Percentiles rank a stretch among this genome's conserved stretches.
phyloP scores from a whole-genome alignment of 306 rosid genomes.

The Prunus kanzakura region DNA sequence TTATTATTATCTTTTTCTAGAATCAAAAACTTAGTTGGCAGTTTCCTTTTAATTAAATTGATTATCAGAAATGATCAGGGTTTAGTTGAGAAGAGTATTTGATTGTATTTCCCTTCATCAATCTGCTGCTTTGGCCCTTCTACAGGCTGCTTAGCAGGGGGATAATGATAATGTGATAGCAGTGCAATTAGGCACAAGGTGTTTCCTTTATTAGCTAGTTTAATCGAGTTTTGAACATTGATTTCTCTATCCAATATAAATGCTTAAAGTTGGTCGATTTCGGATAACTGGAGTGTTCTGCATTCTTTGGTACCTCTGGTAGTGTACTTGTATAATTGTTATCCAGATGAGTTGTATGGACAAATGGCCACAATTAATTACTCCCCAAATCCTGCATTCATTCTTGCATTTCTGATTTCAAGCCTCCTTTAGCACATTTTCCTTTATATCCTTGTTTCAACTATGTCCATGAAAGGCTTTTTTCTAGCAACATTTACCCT shows the following conservation, averaged over 20 bases:
- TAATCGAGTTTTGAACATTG: background rate
- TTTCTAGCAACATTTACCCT: background rate
- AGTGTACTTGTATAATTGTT: background rate
- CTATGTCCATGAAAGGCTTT: background rate
- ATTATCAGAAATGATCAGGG: constrained; percentile 1
- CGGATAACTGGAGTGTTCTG: background rate
- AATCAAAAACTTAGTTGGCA: background rate
- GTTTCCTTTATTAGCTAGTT: constrained; percentile 1
- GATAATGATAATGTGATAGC: background rate
- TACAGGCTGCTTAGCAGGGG: background rate
- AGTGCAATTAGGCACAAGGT: constrained; percentile 2
- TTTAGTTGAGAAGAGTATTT: background rate
- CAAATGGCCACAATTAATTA: background rate
- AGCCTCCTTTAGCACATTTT: background rate
- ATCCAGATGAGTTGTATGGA: constrained; percentile 12
- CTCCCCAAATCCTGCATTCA: background rate
- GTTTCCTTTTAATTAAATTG: background rate
- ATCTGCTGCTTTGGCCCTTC: background rate
- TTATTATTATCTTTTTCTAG: background rate
- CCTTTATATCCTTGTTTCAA: background rate
- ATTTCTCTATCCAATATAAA: background rate
- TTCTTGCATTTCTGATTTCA: background rate
- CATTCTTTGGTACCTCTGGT: constrained; percentile 4
- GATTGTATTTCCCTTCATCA: background rate
- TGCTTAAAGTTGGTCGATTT: background rate